These are phyloP conservation scores for Corymbia calophylla DNA, from an alignment of 441 rosid genomes.

Conservation along the genomic window DNA sequence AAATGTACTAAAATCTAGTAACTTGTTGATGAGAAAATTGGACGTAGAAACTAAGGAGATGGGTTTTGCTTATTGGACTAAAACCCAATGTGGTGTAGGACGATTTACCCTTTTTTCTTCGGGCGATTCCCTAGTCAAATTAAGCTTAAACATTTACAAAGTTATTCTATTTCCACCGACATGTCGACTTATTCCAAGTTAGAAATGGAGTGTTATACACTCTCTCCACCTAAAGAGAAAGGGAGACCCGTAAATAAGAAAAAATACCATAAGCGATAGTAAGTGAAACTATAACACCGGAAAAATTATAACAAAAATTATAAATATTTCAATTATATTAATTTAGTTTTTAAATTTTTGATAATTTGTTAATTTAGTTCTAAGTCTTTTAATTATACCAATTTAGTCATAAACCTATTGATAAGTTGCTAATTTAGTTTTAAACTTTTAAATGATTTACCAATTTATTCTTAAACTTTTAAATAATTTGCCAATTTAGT, in stretches of 20 bases:
- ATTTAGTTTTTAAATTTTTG: too few species aligned
- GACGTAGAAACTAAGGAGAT: background rate
- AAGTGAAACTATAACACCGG: background rate
- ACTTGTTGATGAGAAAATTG: too few species aligned
- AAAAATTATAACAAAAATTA: too few species aligned
- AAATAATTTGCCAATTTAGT: too few species aligned
- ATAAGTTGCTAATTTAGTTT: too few species aligned
- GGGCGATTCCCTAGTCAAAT: background rate
- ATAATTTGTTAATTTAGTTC: too few species aligned
- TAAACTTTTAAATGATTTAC: too few species aligned
- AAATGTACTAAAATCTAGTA: too few species aligned
- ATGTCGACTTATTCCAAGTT: too few species aligned
- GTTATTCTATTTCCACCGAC: too few species aligned
- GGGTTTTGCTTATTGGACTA: background rate
- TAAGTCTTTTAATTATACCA: accelerated
- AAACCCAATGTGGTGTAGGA: background rate
- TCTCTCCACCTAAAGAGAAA: background rate
- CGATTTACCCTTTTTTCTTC: background rate
- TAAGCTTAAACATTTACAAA: background rate
- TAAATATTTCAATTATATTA: too few species aligned
- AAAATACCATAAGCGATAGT: background rate
- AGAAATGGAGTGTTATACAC: background rate
- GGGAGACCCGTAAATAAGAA: background rate
- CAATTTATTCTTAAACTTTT: too few species aligned
- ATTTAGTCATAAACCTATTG: accelerated